These are phyloP conservation scores for Brettanomyces sp. DNA, from an alignment of 805 yeast genomes.

Conservation along the genomic window DNA sequence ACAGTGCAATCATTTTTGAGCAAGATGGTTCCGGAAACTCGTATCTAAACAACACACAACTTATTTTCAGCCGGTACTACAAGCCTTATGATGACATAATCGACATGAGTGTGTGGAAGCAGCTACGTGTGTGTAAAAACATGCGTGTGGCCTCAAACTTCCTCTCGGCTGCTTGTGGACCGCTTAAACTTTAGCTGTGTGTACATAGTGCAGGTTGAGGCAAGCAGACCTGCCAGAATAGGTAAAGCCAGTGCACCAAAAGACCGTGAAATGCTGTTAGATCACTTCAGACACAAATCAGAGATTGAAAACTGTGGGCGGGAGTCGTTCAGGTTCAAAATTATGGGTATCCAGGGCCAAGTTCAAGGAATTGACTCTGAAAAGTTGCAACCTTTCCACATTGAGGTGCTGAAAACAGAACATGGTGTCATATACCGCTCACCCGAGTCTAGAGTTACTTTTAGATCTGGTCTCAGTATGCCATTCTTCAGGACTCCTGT, in stretches of 20 bases:
- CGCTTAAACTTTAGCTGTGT: slow-evolving; percentile 32
- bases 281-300: slow-evolving; percentile 30
- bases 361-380: slow-evolving; percentile 13
- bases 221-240: slow-evolving; percentile 37
- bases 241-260: slow-evolving; percentile 21
- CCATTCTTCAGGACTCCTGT: slow-evolving; percentile 39
- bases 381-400: slow-evolving; percentile 25
- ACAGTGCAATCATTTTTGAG: slow-evolving; percentile 38
- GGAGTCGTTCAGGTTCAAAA: slow-evolving; percentile 33
- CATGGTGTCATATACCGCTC: slow-evolving; percentile 39
- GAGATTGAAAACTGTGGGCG: slow-evolving; percentile 29
- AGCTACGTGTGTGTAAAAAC: slow-evolving; percentile 28
- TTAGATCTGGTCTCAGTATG: slow-evolving; percentile 41
- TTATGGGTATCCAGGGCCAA: slow-evolving; percentile 35
- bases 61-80: slow-evolving; percentile 30
- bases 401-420: slow-evolving; percentile 38
- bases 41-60: slow-evolving; percentile 40
- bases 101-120: slow-evolving; percentile 28
- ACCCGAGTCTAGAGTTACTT: slow-evolving; percentile 22
- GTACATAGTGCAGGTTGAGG: slow-evolving; percentile 41
- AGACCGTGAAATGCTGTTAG: slow-evolving; percentile 35
- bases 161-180: slow-evolving; percentile 29
- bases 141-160: slow-evolving; percentile 34
- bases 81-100: slow-evolving; percentile 17
- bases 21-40: slow-evolving; percentile 58